These are phyloP conservation scores for Symmetrospora coprosmae DNA, from an alignment of 768 basidiomycete species.

Conservation along the genomic window DNA sequence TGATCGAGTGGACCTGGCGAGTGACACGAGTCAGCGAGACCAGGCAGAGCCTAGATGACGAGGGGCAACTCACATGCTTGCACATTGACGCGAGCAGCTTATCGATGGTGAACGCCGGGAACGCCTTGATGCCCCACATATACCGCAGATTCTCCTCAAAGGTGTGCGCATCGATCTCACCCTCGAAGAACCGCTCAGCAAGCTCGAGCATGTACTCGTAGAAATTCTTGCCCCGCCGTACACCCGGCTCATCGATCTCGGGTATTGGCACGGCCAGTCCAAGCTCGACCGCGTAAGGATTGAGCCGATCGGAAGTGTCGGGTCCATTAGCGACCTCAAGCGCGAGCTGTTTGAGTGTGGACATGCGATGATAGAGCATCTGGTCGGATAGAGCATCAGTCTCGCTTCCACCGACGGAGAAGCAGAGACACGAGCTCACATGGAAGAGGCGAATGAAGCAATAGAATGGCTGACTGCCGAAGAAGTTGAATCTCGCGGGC, in stretches of 20 bases:
- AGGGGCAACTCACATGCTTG: slow-evolving; percentile 58
- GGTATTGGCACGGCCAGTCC: slow-evolving; percentile 57
- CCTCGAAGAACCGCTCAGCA: slow-evolving; percentile 84
- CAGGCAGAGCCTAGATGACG: slow-evolving; percentile 46
- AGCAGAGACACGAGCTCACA: slow-evolving; percentile 42
- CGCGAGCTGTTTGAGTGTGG: slow-evolving; percentile 71
- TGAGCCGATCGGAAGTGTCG: slow-evolving; percentile 39
- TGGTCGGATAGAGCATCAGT: slow-evolving; percentile 37
- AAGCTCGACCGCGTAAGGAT: slow-evolving; percentile 41
- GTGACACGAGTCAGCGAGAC: slow-evolving; percentile 54
- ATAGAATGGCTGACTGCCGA: slow-evolving; percentile 84
- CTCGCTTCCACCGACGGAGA: neutral
- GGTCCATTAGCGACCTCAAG: slow-evolving; percentile 45
- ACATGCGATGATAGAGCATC: slow-evolving; percentile 78
- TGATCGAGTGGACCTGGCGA: slow-evolving; percentile 65
- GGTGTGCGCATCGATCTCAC: slow-evolving; percentile 69
- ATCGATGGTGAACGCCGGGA: slow-evolving; percentile 83
- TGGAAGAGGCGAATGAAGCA: slow-evolving; percentile 75
- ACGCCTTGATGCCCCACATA: slow-evolving; percentile 86
- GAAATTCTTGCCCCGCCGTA: slow-evolving; percentile 49
- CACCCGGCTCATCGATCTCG: slow-evolving; percentile 26
- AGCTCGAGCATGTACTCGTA: slow-evolving; percentile 81
- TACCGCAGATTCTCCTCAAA: slow-evolving; percentile 95
- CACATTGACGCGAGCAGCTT: slow-evolving; percentile 78
- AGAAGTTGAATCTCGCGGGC: slow-evolving; percentile 44